These are phyloP conservation scores for Diplodia scrobiculata DNA, from an alignment of 2,329 filamentous ascomycete genomes.

Conservation along the genomic window DNA sequence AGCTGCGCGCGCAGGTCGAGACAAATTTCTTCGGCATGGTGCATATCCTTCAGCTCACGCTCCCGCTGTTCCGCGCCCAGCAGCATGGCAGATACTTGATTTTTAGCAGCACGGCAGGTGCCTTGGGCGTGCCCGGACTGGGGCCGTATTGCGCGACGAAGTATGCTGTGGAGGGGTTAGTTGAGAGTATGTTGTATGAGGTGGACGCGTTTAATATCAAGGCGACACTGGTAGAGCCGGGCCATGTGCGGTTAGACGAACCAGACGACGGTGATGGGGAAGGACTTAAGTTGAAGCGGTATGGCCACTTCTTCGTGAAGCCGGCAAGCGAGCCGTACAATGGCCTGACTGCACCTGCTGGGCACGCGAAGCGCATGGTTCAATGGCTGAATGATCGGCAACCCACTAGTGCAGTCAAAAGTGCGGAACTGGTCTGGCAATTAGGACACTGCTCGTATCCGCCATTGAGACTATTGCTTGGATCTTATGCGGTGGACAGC, in stretches of 20 bases:
- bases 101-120: conserved; percentile 89
- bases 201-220: conserved; percentile 90
- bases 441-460: conserved; percentile 93
- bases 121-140: conserved; percentile 87
- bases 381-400: conserved; percentile 93
- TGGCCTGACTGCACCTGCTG: conserved; percentile 74
- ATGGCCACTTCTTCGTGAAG: conserved; percentile 91
- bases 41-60: conserved; percentile 84
- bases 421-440: conserved; percentile 90
- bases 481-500: conserved; percentile 93
- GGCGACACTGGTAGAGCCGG: conserved; percentile 88
- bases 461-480: conserved; percentile 80
- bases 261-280: conserved; percentile 55
- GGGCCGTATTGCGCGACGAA: conserved; percentile 97
- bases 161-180: conserved; percentile 91
- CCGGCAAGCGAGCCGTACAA: conserved; percentile 77
- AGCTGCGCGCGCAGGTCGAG: conserved; percentile 93
- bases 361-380: conserved; percentile 86
- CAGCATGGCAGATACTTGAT: conserved; percentile 80
- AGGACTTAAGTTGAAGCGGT: conserved; percentile 64
- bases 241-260: conserved; percentile 84
- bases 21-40: conserved; percentile 96
- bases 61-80: conserved; percentile 83
- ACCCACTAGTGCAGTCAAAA: conserved; percentile 88
- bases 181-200: conserved; percentile 96